Evolutionary conservation across 2,329 filamentous ascomycete species (phyloP).

Genomic region (Alternaria rosae): DNA sequence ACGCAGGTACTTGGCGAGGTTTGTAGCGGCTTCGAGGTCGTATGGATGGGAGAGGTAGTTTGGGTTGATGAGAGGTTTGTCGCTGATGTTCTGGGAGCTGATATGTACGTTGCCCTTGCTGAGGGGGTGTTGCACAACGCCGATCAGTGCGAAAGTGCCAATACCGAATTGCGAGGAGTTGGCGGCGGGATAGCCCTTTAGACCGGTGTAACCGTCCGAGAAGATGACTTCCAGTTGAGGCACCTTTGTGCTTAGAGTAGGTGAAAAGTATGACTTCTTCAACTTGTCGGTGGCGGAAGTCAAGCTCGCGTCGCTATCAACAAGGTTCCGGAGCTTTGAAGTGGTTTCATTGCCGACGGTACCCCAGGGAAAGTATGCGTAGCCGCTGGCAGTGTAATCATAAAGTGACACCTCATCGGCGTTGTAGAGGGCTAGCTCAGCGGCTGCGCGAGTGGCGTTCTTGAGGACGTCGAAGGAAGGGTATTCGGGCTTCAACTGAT

Average conservation of each 20-base stretch:
- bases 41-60: constrained; percentile 40
- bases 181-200: constrained; percentile 42
- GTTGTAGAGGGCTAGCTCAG: constrained; percentile 51
- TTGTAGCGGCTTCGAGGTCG: constrained; percentile 31
- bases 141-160: constrained; percentile 46
- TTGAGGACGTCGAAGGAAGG: constrained; percentile 33
- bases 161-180: constrained; percentile 38
- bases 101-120: constrained; percentile 40
- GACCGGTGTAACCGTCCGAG: constrained; percentile 56
- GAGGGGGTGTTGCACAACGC: constrained; percentile 46
- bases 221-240: constrained; percentile 56
- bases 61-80: constrained; percentile 38
- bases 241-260: constrained; percentile 39
- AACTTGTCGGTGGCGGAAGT: constrained; percentile 25
- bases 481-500: constrained; percentile 32
- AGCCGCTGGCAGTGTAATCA: constrained; percentile 52
- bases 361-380: constrained; percentile 55
- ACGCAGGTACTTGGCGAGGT: constrained; percentile 39
- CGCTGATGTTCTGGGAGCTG: constrained; percentile 27
- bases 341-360: constrained; percentile 46
- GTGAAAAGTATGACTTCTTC: constrained; percentile 45
- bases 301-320: constrained; percentile 29
- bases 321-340: constrained; percentile 43
- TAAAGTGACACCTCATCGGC: constrained; percentile 46
- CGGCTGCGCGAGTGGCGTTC: constrained; percentile 45